Evolutionary conservation across 352 stramenopile species (phyloP).

Genomic region (Phytopythium sindhum): DNA sequence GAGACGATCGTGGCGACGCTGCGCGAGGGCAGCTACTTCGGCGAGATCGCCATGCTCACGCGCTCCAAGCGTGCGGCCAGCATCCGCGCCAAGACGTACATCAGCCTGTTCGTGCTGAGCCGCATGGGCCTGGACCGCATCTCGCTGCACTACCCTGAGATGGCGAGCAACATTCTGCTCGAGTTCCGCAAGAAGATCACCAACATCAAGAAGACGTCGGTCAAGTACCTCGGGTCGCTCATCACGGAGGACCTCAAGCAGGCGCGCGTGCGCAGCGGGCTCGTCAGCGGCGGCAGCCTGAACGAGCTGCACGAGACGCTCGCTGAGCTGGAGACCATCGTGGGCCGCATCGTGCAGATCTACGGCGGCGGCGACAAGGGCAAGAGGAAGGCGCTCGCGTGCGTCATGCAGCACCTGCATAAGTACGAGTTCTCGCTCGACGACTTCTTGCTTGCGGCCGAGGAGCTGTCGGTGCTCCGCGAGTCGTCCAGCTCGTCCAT

Average conservation of each 20-base stretch:
- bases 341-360: slow-evolving; percentile 52
- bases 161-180: slow-evolving; percentile 68
- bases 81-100: slow-evolving; percentile 77
- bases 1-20: slow-evolving; percentile 63
- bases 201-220: slow-evolving; percentile 65
- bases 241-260: slow-evolving; percentile 33
- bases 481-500: slow-evolving; percentile 11
- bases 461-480: slow-evolving; percentile 36
- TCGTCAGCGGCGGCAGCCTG: slow-evolving; percentile 20
- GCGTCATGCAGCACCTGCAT: slow-evolving; percentile 73
- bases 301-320: slow-evolving; percentile 52
- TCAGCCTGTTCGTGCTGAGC: slow-evolving; percentile 75
- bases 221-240: slow-evolving; percentile 25
- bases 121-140: slow-evolving; percentile 69
- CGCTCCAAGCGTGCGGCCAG: slow-evolving; percentile 74
- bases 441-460: slow-evolving; percentile 58
- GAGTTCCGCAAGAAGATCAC: slow-evolving; percentile 83
- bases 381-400: slow-evolving; percentile 66
- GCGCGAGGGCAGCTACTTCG: slow-evolving; percentile 74
- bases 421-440: slow-evolving; percentile 84
- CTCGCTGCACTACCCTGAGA: slow-evolving; percentile 73
- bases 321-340: slow-evolving; percentile 47
- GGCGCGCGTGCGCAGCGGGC: slow-evolving; percentile 24
- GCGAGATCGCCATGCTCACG: slow-evolving; percentile 80
- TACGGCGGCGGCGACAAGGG: slow-evolving; percentile 68